Evolutionary conservation across 1,139 yeast species (phyloP).

Genomic region (Kodamaea arcana): DNA sequence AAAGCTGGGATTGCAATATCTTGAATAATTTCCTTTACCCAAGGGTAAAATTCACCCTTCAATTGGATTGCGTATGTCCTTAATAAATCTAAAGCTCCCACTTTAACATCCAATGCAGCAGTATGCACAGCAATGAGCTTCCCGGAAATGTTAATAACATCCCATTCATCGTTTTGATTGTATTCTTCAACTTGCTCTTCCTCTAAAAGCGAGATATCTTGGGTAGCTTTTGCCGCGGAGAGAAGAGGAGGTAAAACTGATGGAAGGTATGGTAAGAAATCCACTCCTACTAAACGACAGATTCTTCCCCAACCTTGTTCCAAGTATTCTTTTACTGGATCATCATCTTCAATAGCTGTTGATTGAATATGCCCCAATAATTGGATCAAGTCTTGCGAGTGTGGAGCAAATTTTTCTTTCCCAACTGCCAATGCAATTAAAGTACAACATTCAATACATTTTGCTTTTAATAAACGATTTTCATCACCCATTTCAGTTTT

Average conservation of each 20-base stretch:
- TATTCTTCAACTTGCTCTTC: slow-evolving; percentile 84
- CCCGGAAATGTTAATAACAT: slow-evolving; percentile 85
- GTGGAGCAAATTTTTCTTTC: slow-evolving; percentile 77
- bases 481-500: slow-evolving; percentile 77
- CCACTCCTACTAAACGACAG: slow-evolving; percentile 80
- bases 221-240: slow-evolving; percentile 81
- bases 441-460: slow-evolving; percentile 93
- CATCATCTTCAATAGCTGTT: slow-evolving; percentile 56
- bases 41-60: slow-evolving; percentile 77
- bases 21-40: slow-evolving; percentile 71
- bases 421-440: slow-evolving; percentile 97
- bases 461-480: slow-evolving; percentile 78
- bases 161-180: slow-evolving; percentile 91
- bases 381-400: slow-evolving; percentile 69
- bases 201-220: slow-evolving; percentile 82
- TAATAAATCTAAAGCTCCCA: slow-evolving; percentile 83
- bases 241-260: slow-evolving; percentile 87
- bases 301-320: slow-evolving; percentile 97
- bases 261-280: slow-evolving; percentile 81
- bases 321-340: slow-evolving; percentile 80
- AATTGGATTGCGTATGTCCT: slow-evolving; percentile 85
- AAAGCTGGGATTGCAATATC: slow-evolving; percentile 86
- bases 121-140: slow-evolving; percentile 94
- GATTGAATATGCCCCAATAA: slow-evolving; percentile 73
- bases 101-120: slow-evolving; percentile 87